A percentile compares a stretch with the other conserved stretches of the same genome.
These are phyloP conservation scores for Spergularia bocconei DNA, from an alignment of 148 eudicot species.

Conservation along the genomic window DNA sequence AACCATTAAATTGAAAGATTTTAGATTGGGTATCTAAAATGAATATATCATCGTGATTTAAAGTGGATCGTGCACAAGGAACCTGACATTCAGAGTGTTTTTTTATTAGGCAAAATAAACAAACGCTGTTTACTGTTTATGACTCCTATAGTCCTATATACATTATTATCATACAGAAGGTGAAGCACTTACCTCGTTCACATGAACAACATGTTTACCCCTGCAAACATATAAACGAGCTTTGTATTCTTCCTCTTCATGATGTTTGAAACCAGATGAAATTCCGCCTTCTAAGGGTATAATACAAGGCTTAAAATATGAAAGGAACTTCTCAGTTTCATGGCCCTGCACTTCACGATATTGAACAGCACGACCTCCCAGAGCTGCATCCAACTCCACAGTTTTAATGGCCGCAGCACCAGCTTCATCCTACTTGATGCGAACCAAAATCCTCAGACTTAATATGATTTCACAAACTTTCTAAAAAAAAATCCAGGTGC, in stretches of 20 bases:
- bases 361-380: slow-evolving; percentile 97
- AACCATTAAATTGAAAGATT: slow-evolving; percentile 92
- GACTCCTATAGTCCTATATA: not conserved
- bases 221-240: slow-evolving; percentile 72
- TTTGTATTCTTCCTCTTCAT: slow-evolving; percentile 62
- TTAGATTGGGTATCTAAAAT: slow-evolving; percentile 85
- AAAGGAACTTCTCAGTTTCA: slow-evolving; percentile 97
- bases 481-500: not conserved
- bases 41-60: slow-evolving; percentile 94
- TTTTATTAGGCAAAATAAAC: slow-evolving; percentile 10
- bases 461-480: not conserved
- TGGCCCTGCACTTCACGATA: slow-evolving; percentile 96
- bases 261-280: slow-evolving; percentile 79
- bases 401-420: slow-evolving; percentile 84
- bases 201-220: slow-evolving; percentile 95
- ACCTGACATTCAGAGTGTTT: slow-evolving; percentile 52
- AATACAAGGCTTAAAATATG: slow-evolving; percentile 96
- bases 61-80: slow-evolving; percentile 85
- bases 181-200: slow-evolving; percentile 64
- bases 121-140: slow-evolving; percentile 6
- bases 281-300: slow-evolving; percentile 92
- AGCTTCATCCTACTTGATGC: slow-evolving; percentile 79
- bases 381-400: slow-evolving; percentile 89
- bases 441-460: slow-evolving; percentile 23
- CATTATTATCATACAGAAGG: slow-evolving; percentile 9